Evolutionary conservation across 1,139 yeast genomes (phyloP), one percentile per base, ranked within the genome.

Genomic region (Candida glucosophila): DNA sequence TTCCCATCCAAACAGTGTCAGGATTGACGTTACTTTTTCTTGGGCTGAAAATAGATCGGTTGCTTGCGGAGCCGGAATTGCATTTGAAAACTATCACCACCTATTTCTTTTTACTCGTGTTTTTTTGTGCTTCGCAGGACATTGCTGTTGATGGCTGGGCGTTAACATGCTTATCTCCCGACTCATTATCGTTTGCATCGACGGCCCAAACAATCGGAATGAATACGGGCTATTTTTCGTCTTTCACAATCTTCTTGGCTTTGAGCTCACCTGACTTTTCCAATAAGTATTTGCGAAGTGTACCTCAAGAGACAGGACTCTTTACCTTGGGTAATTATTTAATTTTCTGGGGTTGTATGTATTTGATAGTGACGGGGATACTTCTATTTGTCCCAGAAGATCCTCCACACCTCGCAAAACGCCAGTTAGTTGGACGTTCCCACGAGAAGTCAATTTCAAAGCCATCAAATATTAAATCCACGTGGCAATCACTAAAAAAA

Each of bases 91-190:
- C 49, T 7, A 72, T 85, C 33, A 77, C 88, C 0, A 27, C 56
- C 14, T 66, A 73, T 31, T 90, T 90, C 53, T 82, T 88, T 41
- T 37, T 74, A 12, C 57, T 92, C 32, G 90, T 90, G 22, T 73
- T 90, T 32, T 63, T 90, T 32, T 88, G 96, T 56, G 97, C 98
- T 3, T 90, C 99, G 1, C 98, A 90, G 51, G 99, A 90, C 49
- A 90, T 90, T 29, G 97, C 98, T 1, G 98, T 90, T 10, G 99
- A 90, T 54, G 98, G 98, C 5, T 90, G 98, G 98, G 97, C 97
- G 0, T 58, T 90, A 44, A 90, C 96, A 2, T 73, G 90, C 27
- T 60, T 90, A 28, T 75, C 88, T 11, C 77, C 76, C 14, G 74
- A 73, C 22, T 81, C 93, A 12, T 60, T 90, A 31, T 77, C 93